Percentiles rank a stretch among this genome's conserved stretches.
phyloP scores from a whole-genome alignment of 371 early-diverging fungal species.

The Apophysomyces variabilis region DNA sequence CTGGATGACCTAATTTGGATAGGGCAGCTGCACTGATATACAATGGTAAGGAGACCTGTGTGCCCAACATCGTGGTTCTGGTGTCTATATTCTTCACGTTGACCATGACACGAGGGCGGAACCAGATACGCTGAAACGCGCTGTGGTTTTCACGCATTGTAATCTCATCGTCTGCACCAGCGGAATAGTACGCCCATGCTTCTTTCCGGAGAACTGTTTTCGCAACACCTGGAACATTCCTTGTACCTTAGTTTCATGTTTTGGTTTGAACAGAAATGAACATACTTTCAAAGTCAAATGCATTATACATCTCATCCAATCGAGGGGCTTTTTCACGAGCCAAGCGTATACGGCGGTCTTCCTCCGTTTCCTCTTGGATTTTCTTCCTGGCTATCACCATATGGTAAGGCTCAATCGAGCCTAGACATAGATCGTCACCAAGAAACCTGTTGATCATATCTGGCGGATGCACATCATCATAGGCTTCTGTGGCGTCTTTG shows the following conservation, averaged over 20 bases:
- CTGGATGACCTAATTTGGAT: constrained; percentile 75
- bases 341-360: constrained; percentile 81
- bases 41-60: constrained; percentile 52
- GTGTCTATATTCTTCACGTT: constrained; percentile 70
- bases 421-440: constrained; percentile 54
- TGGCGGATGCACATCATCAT: constrained; percentile 63
- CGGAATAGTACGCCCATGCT: constrained; percentile 86
- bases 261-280: too few relatives aligned
- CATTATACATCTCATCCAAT: constrained; percentile 63
- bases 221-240: constrained; percentile 75
- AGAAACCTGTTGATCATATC: constrained; percentile 62
- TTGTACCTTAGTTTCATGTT: constrained; percentile 52
- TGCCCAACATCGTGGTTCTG: constrained; percentile 66
- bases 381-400: constrained; percentile 20
- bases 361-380: constrained; percentile 37
- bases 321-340: constrained; percentile 55
- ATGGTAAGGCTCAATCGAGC: constrained; percentile 55
- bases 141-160: constrained; percentile 78
- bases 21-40: constrained; percentile 65
- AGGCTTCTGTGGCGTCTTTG: constrained; percentile 81
- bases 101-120: constrained; percentile 76
- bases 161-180: constrained; percentile 86
- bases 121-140: constrained; percentile 74
- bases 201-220: constrained; percentile 54
- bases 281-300: constrained; percentile 72